Evolutionary conservation across 768 basidiomycete species (phyloP).

Genomic region (Mycena metata): DNA sequence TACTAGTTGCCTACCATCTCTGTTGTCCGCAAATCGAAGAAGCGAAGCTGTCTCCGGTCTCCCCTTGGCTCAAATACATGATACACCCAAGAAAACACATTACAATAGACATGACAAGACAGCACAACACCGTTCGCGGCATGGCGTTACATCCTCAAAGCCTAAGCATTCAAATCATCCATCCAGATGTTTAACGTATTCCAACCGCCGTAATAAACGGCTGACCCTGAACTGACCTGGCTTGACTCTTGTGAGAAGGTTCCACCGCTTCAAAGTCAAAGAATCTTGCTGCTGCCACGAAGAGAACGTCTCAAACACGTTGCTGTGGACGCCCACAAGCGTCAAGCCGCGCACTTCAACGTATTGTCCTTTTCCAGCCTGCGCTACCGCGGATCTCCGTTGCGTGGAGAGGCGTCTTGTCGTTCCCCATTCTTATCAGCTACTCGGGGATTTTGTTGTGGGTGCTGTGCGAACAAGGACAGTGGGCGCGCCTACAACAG

Average conservation of each 20-base stretch:
- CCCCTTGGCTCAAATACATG: slow-evolving; percentile 10
- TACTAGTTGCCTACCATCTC: slow-evolving; percentile 18
- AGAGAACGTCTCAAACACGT: neutral
- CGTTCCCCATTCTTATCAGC: neutral
- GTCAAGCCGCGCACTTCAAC: neutral
- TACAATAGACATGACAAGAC: no score
- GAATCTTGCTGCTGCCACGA: neutral
- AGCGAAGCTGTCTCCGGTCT: slow-evolving; percentile 27
- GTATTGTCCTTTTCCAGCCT: slow-evolving; percentile 3
- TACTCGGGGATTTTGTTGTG: slow-evolving; percentile 27
- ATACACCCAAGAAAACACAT: neutral
- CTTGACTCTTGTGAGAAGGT: no score
- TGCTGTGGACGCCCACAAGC: slow-evolving; percentile 8
- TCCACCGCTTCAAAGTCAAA: no score
- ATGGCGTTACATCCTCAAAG: slow-evolving; percentile 8
- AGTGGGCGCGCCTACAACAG: neutral
- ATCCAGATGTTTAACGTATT: no score
- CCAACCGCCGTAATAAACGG: no score
- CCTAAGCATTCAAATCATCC: no score
- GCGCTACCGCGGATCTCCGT: slow-evolving; percentile 23
- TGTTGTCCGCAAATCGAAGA: slow-evolving; percentile 4
- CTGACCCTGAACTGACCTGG: no score
- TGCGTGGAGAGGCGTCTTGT: neutral
- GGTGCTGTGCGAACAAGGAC: neutral
- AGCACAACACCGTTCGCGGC: no score